Conservation (phyloP, 2,329 filamentous ascomycete genomes). For the Nectriaceae sp. region DNA sequence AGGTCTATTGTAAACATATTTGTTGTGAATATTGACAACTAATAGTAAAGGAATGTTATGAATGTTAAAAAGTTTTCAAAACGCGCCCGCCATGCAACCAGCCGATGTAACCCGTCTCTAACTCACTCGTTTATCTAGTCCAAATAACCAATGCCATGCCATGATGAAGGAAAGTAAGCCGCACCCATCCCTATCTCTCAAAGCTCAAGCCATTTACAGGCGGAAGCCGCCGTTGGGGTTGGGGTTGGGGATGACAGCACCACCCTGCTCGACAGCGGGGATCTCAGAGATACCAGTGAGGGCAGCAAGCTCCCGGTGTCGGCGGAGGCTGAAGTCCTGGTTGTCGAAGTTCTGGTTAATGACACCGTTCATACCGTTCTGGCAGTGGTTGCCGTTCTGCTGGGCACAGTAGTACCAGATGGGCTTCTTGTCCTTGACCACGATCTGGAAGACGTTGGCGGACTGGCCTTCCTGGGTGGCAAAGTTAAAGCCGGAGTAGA, state of each 20-base stretch:
- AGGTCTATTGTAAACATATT: too few relatives aligned
- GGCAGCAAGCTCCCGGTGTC: conserved; percentile 39
- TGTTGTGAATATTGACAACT: too few relatives aligned
- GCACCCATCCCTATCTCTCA: neutral
- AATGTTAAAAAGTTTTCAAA: conserved; percentile 6
- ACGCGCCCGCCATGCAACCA: conserved; percentile 7
- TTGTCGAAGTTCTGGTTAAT: conserved; percentile 50
- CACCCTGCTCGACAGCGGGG: conserved; percentile 37
- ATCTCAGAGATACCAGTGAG: conserved; percentile 31
- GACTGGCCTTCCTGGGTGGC: conserved; percentile 37
- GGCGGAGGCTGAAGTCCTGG: conserved; percentile 39
- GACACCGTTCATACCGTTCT: conserved; percentile 50
- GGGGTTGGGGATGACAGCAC: conserved; percentile 41
- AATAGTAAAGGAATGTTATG: conserved; percentile 5
- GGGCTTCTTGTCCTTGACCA: conserved; percentile 42
- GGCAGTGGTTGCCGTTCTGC: conserved; percentile 46
- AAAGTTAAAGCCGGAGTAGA: conserved; percentile 50
- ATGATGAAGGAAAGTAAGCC: too few relatives aligned
- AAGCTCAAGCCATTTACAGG: conserved; percentile 2
- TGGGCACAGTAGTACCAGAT: conserved; percentile 50
- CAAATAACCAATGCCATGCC: too few relatives aligned
- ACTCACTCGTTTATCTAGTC: neutral
- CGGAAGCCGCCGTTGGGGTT: conserved; percentile 42
- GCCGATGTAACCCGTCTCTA: neutral
- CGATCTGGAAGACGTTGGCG: conserved; percentile 46